A percentile compares a stretch with the other conserved stretches of the same genome.
These are phyloP conservation scores for Candida yuanshanica DNA, from an alignment of 805 yeast genomes.

Conservation along the genomic window DNA sequence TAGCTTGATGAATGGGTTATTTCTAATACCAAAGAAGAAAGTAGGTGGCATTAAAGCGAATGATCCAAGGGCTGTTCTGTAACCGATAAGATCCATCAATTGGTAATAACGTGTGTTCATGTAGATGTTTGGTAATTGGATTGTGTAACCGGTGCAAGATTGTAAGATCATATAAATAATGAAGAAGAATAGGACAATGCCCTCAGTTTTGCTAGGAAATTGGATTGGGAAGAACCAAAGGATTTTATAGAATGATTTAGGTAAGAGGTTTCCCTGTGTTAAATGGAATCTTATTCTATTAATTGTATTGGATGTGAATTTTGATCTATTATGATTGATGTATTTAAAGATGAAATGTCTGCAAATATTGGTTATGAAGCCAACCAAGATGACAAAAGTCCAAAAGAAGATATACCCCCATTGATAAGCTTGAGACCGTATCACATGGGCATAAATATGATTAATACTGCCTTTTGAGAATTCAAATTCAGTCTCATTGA, in stretches of 20 bases:
- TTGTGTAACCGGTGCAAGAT: conserved; percentile 29
- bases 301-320: conserved; percentile 10
- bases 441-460: conserved; percentile 32
- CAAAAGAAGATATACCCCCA: conserved; percentile 43
- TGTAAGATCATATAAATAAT: conserved; percentile 27
- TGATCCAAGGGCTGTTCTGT: conserved; percentile 47
- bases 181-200: conserved; percentile 27
- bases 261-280: conserved; percentile 25
- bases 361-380: conserved; percentile 26
- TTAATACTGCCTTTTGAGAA: conserved; percentile 31
- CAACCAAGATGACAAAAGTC: conserved; percentile 29
- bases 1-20: conserved; percentile 56
- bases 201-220: conserved; percentile 27
- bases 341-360: conserved; percentile 23
- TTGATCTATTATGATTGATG: conserved; percentile 15
- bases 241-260: conserved; percentile 18
- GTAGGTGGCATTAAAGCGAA: conserved; percentile 51
- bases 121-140: conserved; percentile 35
- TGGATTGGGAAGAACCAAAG: conserved; percentile 24
- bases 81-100: conserved; percentile 38
- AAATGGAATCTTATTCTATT: conserved; percentile 20
- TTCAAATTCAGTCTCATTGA: conserved; percentile 27
- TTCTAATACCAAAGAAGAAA: conserved; percentile 65
- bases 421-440: conserved; percentile 36
- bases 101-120: conserved; percentile 25